Conservation (phyloP, 306 rosid species). For the Cucumis cinereus region DNA sequence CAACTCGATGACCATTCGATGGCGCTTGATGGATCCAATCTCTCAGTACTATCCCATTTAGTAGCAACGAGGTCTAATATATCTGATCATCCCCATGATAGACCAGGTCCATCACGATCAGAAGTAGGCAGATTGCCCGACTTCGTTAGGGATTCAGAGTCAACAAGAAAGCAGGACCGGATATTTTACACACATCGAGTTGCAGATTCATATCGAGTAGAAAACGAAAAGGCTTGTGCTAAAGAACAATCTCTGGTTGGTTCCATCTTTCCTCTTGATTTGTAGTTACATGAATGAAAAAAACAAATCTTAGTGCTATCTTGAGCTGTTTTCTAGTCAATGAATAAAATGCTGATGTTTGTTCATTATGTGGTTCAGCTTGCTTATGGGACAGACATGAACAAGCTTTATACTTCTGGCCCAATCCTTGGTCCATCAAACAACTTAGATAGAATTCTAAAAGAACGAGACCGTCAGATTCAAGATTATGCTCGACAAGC, state of each 20-base stretch:
- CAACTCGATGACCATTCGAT: conserved; percentile 25
- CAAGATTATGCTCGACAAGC: conserved; percentile 64
- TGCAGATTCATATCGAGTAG: conserved; percentile 24
- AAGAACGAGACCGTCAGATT: conserved; percentile 60
- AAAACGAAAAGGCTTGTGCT: conserved; percentile 23
- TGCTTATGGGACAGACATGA: conserved; percentile 27
- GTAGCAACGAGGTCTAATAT: conserved; percentile 38
- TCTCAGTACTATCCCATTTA: conserved; percentile 40
- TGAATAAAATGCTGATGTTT: neutral
- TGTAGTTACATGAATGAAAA: neutral
- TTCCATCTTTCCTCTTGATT: conserved; percentile 1
- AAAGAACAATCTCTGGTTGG: conserved; percentile 44
- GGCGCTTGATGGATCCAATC: conserved; percentile 27
- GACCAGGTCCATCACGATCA: conserved; percentile 23
- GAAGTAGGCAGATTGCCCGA: conserved; percentile 24
- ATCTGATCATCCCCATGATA: conserved; percentile 33
- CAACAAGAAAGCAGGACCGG: conserved; percentile 32
- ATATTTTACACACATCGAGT: conserved; percentile 26
- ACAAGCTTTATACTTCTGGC: conserved; percentile 66
- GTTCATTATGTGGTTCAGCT: conserved; percentile 31
- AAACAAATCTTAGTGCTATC: neutral
- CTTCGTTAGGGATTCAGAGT: conserved; percentile 29
- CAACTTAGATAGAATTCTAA: conserved; percentile 63
- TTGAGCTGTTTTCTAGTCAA: neutral
- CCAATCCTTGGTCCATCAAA: conserved; percentile 58